These are phyloP conservation scores for Venturiaceae sp. DNA, from an alignment of 2,329 filamentous ascomycete species.

Conservation along the genomic window DNA sequence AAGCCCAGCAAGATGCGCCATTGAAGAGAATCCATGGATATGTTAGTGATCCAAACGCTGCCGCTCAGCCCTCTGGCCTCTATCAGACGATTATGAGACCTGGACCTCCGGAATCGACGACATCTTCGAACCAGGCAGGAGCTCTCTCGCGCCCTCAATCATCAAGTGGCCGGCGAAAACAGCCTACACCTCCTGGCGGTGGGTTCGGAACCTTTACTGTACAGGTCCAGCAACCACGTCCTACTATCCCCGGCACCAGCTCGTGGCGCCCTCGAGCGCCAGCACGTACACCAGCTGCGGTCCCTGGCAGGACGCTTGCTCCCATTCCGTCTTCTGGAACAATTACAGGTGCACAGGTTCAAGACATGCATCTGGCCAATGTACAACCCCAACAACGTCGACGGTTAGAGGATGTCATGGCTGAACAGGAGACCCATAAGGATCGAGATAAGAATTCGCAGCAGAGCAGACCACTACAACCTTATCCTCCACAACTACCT, in stretches of 20 bases:
- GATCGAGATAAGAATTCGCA: background rate
- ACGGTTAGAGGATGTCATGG: slow-evolving; percentile 2
- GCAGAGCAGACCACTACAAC: background rate
- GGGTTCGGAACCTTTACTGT: background rate
- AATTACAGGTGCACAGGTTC: slow-evolving; percentile 5
- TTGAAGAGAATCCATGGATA: slow-evolving; percentile 1
- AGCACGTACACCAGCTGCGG: background rate
- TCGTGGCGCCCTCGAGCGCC: background rate
- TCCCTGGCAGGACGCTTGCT: background rate
- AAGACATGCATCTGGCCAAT: background rate
- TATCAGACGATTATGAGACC: slow-evolving; percentile 7
- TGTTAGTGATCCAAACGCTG: slow-evolving; percentile 4
- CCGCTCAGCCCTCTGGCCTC: slow-evolving; percentile 1
- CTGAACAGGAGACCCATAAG: slow-evolving; percentile 30
- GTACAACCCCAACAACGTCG: background rate
- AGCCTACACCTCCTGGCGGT: background rate
- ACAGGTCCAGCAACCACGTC: background rate
- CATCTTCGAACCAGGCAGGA: background rate
- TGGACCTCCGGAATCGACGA: background rate
- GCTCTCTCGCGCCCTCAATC: background rate
- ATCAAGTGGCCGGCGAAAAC: background rate
- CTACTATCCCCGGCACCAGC: slow-evolving; percentile 3
- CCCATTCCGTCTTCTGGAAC: slow-evolving; percentile 2
- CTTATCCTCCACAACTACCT: background rate
- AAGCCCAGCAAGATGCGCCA: background rate